Evolutionary conservation across 225 moss, liverwort and hornwort species (phyloP).

Genomic region (Physcomitrium patens): DNA sequence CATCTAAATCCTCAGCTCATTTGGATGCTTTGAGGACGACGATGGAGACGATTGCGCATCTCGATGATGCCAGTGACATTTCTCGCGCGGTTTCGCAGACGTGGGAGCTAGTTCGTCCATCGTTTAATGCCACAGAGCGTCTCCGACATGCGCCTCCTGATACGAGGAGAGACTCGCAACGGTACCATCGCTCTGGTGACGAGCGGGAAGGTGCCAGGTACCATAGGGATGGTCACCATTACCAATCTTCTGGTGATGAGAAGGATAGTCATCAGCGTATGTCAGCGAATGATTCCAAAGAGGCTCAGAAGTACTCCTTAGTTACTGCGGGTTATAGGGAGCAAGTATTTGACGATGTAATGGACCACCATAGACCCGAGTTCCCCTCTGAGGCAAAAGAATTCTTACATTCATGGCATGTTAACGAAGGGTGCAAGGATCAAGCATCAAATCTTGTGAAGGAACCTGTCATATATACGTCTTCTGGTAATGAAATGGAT

Average conservation of each 20-base stretch:
- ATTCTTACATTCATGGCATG: constrained; percentile 28
- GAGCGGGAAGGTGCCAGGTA: constrained; percentile 31
- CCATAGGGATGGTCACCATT: constrained; percentile 21
- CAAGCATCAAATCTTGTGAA: constrained; percentile 20
- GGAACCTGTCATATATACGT: constrained; percentile 33
- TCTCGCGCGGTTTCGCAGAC: constrained; percentile 41
- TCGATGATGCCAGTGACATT: constrained; percentile 40
- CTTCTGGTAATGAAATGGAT: constrained; percentile 55
- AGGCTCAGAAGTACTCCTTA: constrained; percentile 40
- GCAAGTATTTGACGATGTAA: constrained; percentile 36
- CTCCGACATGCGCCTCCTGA: constrained; percentile 14
- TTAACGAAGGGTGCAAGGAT: constrained; percentile 21
- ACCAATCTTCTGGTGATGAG: constrained; percentile 47
- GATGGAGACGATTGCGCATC: constrained; percentile 22
- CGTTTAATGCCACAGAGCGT: constrained; percentile 24
- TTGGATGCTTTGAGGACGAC: constrained; percentile 37
- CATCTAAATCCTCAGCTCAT: constrained; percentile 21
- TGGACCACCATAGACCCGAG: constrained; percentile 44
- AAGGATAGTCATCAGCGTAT: constrained; percentile 22
- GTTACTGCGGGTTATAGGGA: constrained; percentile 26
- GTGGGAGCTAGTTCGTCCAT: constrained; percentile 33
- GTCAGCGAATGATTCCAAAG: constrained; percentile 11
- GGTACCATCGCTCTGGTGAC: constrained; percentile 36
- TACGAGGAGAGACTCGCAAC: constrained; percentile 22
- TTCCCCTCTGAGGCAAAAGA: constrained; percentile 42